Base-by-base conservation (phyloP, 75 land plant species). In the Pinus albicaulis region DNA sequence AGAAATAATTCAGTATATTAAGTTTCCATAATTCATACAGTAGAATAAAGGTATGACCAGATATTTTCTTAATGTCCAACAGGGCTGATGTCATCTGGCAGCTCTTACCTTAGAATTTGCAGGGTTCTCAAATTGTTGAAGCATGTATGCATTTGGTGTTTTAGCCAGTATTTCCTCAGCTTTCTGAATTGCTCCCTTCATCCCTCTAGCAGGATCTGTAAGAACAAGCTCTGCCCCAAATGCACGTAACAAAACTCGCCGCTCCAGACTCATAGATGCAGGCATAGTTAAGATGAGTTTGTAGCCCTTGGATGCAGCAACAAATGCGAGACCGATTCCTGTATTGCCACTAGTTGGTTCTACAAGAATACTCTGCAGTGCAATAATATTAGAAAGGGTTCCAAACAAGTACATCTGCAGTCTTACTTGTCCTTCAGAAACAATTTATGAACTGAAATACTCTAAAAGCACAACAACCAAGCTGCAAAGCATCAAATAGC, bases 301-400 rank as follows among this genome's bases (percentile, higher is more conserved):
- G 75, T 95, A 95, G 31, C 96, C 96, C 79, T 86, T 95, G 63
- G 98, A 85, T 65, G 98, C 98, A 83, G 98, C 96, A 55, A 95
- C 89, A 77, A 93, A 93, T 16, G 98, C 98, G 26, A 95, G 87
- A 13, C 94, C 98, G 59, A 95, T 95, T 11, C 98, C 98, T 24
- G 98, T 95, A 71, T 95, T 95, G 63, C 97, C 98, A 82, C 94
- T 91, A 15, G 98, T 95, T 44, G 97, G 91, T 74, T 95, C 98
- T 48, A 95, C 98, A 57, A 95, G 84, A 36, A 83, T 75, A 80
- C 94, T 93, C 98, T 95, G 77, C 69, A 82, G 25, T 3, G 52
- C 48, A 68, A 41, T 44, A 20, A 41, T 38, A 68, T 68, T 44
- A 68, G 53, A 41, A 24, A 3, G 20, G 59, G 25, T 60, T 60